Base-by-base conservation (phyloP, 495 filamentous ascomycete species). In the Hypoxylon cercidicola region DNA sequence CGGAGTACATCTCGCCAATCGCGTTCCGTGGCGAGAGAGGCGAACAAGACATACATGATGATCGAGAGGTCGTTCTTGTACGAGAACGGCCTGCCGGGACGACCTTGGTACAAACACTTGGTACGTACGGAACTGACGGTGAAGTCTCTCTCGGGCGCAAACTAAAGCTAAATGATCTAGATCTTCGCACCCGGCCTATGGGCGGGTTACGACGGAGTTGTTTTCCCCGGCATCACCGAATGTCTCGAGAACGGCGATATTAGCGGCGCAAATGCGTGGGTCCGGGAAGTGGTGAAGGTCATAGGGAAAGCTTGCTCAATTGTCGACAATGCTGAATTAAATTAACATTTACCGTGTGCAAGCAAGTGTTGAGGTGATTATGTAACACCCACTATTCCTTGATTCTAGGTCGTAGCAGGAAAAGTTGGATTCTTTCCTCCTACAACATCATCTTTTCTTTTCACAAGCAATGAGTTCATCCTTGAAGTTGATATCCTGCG, bases 31-130 rank as follows among this genome's bases (percentile, higher is more conserved):
- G 55, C 15, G 6, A 18, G 15, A 41, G 45, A 58, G 23, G 45
- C 23, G 34, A 58, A 48, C 34, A 49, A 49, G 19, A 20, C 19
- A 1, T 58, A 49, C 21, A 58, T 58, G 44, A 58, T 49, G 6
- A 7, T 58, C 20, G 55, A 58, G 19, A 58, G 45, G 35, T 30
- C 32, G 13, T 58, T 58, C 35, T n/a, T 58, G 12, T 19, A 18
- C 1, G 9, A 39, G 11, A 28, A 44, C 6, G 55, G 55, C 8
- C 35, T 58, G 23, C 55, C 55, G 9, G 45, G 55, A 34, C 44
- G 55, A 9, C 55, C 55, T 20, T 58, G 55, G 55, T 58, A 58
- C 20, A 58, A 58, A n/a, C 55, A 58, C 40, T 9, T 58, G 55
- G 55, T 58, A 49, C 11, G 43, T 30, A 19, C 11, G 40, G 5